These are phyloP conservation scores for Pythium guiyangense DNA, from an alignment of 352 stramenopile genomes.

Conservation along the genomic window DNA sequence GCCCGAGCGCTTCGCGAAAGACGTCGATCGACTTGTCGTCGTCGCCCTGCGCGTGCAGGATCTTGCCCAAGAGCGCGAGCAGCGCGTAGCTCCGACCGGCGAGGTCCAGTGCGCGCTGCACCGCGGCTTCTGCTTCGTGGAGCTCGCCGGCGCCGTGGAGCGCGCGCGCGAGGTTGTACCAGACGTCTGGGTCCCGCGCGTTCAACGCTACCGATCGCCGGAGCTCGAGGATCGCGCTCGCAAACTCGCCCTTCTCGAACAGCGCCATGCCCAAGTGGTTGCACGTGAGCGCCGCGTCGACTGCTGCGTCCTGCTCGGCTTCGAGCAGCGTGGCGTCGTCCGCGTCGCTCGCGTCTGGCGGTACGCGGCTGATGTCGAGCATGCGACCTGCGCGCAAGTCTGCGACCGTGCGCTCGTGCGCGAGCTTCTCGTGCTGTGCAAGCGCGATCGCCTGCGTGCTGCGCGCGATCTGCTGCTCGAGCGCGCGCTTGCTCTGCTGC, in stretches of 20 bases:
- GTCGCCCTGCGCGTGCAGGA: conserved; percentile 73
- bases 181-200: conserved; percentile 61
- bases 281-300: conserved; percentile 65
- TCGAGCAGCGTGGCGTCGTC: conserved; percentile 21
- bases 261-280: conserved; percentile 69
- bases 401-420: conserved; percentile 28
- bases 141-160: conserved; percentile 50
- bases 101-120: conserved; percentile 49
- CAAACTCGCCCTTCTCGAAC: conserved; percentile 62
- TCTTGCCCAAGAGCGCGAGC: conserved; percentile 78
- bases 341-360: conserved; percentile 26
- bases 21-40: conserved; percentile 72
- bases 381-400: conserved; percentile 53
- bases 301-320: conserved; percentile 39
- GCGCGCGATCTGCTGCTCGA: conserved; percentile 47
- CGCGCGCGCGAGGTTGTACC: conserved; percentile 69
- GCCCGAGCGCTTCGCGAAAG: conserved; percentile 65
- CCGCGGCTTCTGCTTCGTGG: conserved; percentile 64
- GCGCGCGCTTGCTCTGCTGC: conserved; percentile 55
- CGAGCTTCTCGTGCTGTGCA: conserved; percentile 32
- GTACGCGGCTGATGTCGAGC: conserved; percentile 65
- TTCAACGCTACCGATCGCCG: conserved; percentile 68
- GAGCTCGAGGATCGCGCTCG: conserved; percentile 53
- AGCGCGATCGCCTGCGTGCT: conserved; percentile 36
- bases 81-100: conserved; percentile 54